phyloP scores from a whole-genome alignment of 768 basidiomycete species.

The Termitomyces sp. region DNA sequence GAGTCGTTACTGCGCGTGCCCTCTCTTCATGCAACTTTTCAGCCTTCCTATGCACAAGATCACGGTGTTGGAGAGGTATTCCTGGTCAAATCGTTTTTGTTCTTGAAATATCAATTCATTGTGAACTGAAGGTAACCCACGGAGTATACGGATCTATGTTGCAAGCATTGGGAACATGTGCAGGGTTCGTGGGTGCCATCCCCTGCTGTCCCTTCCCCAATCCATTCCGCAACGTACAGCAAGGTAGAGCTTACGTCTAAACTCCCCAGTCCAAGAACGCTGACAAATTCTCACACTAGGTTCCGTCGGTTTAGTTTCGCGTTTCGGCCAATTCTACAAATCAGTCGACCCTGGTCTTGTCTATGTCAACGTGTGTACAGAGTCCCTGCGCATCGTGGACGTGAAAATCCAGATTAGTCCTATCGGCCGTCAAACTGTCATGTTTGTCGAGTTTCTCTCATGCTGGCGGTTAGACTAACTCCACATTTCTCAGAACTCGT shows the following conservation, averaged over 20 bases:
- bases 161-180: constrained; percentile 56
- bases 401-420: constrained; percentile 94
- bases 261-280: background rate
- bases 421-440: constrained; percentile 84
- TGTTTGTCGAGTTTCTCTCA: constrained; percentile 29
- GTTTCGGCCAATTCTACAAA: constrained; percentile 96
- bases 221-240: constrained; percentile 79
- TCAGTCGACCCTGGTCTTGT: constrained; percentile 91
- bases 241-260: constrained; percentile 41
- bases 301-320: constrained; percentile 84
- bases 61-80: constrained; percentile 59
- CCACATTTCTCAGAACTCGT: constrained; percentile 49
- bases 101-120: background rate
- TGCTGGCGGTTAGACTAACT: background rate
- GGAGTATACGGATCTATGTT: constrained; percentile 83
- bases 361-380: constrained; percentile 92
- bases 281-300: constrained; percentile 39
- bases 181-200: constrained; percentile 69
- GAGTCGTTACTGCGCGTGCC: background rate
- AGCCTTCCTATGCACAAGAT: constrained; percentile 93
- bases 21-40: constrained; percentile 1
- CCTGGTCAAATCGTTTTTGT: background rate
- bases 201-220: constrained; percentile 86
- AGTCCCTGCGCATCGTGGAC: constrained; percentile 79
- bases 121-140: constrained; percentile 56